These are phyloP conservation scores for Bipolaris cookei DNA, from an alignment of 2,329 filamentous ascomycete genomes.

Conservation along the genomic window DNA sequence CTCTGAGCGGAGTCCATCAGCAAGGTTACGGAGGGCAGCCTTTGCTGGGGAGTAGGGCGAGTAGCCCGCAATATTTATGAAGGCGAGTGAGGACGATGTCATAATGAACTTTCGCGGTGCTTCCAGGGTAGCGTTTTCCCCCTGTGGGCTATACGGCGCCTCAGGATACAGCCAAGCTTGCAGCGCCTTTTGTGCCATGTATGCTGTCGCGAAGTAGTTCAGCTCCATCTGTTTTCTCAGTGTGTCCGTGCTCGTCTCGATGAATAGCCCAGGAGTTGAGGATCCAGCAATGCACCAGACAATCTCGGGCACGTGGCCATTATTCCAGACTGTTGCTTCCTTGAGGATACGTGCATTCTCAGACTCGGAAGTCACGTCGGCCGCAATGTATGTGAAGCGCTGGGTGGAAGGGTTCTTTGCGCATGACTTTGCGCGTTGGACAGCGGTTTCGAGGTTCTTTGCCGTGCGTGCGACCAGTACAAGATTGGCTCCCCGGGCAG, in stretches of 20 bases:
- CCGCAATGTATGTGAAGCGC: conserved; percentile 81
- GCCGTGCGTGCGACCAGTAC: conserved; percentile 82
- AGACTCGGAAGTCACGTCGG: conserved; percentile 74
- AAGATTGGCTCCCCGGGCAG: conserved; percentile 83
- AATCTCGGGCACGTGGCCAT: conserved; percentile 74
- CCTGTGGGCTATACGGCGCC: conserved; percentile 47
- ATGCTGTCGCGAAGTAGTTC: conserved; percentile 86
- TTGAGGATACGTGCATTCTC: conserved; percentile 74
- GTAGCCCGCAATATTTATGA: conserved; percentile 83
- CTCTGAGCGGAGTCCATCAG: conserved; percentile 84
- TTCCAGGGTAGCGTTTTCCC: conserved; percentile 20
- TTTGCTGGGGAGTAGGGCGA: conserved; percentile 83
- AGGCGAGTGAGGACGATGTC: conserved; percentile 77
- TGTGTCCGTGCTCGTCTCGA: conserved; percentile 71
- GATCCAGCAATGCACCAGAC: conserved; percentile 90
- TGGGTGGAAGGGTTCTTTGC: conserved; percentile 72
- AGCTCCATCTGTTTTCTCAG: conserved; percentile 85
- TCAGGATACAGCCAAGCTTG: conserved; percentile 70
- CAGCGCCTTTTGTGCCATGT: conserved; percentile 82
- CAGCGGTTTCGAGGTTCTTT: conserved; percentile 73
- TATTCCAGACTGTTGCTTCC: conserved; percentile 80
- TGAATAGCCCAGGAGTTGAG: conserved; percentile 75
- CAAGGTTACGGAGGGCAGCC: conserved; percentile 80
- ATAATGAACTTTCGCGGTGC: conserved; percentile 80
- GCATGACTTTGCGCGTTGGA: conserved; percentile 70